Evolutionary conservation across 495 filamentous ascomycete genomes (phyloP).

Genomic region (Evernia prunastri): DNA sequence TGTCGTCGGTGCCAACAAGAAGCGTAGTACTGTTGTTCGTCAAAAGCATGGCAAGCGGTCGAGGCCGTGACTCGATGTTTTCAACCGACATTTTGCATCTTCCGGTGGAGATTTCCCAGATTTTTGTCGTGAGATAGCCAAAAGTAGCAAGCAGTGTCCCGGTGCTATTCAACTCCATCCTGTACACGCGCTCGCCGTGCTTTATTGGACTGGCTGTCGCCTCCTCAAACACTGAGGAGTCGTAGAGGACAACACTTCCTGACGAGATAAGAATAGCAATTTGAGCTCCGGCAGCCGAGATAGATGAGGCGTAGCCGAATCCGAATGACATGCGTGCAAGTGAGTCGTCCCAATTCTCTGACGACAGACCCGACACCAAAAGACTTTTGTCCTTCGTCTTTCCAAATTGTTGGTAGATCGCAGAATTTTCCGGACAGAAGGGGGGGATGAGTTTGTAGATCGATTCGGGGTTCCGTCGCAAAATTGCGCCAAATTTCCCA

Average conservation of each 20-base stretch:
- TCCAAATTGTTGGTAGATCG: slow-evolving; percentile 26
- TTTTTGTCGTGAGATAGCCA: slow-evolving; percentile 22
- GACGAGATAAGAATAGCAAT: slow-evolving; percentile 22
- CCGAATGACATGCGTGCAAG: slow-evolving; percentile 24
- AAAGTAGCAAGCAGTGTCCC: slow-evolving; percentile 23
- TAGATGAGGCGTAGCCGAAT: slow-evolving; percentile 12
- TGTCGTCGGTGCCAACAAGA: slow-evolving; percentile 25
- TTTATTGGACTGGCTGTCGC: slow-evolving; percentile 17
- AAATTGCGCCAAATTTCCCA: slow-evolving; percentile 33
- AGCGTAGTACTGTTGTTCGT: slow-evolving; percentile 18
- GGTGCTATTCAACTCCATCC: slow-evolving; percentile 19
- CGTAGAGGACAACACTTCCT: slow-evolving; percentile 22
- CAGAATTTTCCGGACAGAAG: slow-evolving; percentile 32
- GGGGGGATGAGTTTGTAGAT: slow-evolving; percentile 36
- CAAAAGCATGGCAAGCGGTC: slow-evolving; percentile 25
- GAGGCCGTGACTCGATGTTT: slow-evolving; percentile 21
- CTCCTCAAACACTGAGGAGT: slow-evolving; percentile 24
- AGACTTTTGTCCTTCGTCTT: slow-evolving; percentile 7
- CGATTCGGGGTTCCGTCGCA: slow-evolving; percentile 29
- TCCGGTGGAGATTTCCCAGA: slow-evolving; percentile 25
- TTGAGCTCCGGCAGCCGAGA: slow-evolving; percentile 17
- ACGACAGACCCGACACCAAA: slow-evolving; percentile 20
- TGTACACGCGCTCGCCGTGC: slow-evolving; percentile 25
- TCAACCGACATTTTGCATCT: slow-evolving; percentile 19
- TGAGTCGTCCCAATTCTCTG: slow-evolving; percentile 28